Percentiles rank a stretch among this genome's conserved stretches.
phyloP scores from a whole-genome alignment of 352 stramenopile species.

The Globisporangium acanthophoron region DNA sequence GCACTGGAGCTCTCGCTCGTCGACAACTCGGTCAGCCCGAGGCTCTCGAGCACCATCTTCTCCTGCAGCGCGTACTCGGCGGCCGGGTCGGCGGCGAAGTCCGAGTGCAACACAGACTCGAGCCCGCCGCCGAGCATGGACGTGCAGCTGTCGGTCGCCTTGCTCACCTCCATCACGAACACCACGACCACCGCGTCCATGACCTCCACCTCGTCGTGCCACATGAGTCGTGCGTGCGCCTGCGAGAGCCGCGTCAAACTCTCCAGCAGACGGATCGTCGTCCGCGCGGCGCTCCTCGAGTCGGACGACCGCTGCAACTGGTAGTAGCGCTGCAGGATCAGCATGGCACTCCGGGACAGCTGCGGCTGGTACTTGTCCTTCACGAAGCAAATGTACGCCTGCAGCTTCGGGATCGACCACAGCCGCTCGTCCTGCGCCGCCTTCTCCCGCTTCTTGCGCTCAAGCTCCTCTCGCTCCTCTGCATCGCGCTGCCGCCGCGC shows the following conservation, averaged over 20 bases:
- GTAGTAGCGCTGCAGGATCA: conserved; percentile 91
- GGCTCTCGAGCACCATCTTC: conserved; percentile 60
- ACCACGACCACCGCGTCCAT: conserved; percentile 78
- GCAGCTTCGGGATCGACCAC: conserved; percentile 89
- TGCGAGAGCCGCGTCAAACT: conserved; percentile 90
- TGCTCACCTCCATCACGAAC: conserved; percentile 75
- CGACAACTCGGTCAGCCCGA: conserved; percentile 51
- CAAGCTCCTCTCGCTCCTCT: too few species aligned
- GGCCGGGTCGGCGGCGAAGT: conserved; percentile 52
- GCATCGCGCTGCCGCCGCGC: too few species aligned
- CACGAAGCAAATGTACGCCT: conserved; percentile 91
- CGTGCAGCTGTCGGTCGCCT: conserved; percentile 54
- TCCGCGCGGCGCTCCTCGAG: conserved; percentile 58
- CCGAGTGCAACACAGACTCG: conserved; percentile 65
- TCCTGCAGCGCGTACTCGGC: conserved; percentile 67
- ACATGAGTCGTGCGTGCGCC: conserved; percentile 89
- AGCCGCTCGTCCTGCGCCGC: conserved; percentile 11
- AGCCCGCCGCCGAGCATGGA: conserved; percentile 46
- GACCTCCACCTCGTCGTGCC: conserved; percentile 51
- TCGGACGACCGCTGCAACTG: conserved; percentile 65
- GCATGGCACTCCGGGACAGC: conserved; percentile 73
- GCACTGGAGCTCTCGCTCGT: conserved; percentile 14
- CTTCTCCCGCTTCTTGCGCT: conserved; percentile 7
- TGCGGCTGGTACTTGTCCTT: conserved; percentile 85
- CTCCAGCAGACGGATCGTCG: conserved; percentile 94